Evolutionary conservation across 2,329 filamentous ascomycete genomes (phyloP), one percentile per base, ranked within the genome.

Genomic region (Exophiala viscosa): DNA sequence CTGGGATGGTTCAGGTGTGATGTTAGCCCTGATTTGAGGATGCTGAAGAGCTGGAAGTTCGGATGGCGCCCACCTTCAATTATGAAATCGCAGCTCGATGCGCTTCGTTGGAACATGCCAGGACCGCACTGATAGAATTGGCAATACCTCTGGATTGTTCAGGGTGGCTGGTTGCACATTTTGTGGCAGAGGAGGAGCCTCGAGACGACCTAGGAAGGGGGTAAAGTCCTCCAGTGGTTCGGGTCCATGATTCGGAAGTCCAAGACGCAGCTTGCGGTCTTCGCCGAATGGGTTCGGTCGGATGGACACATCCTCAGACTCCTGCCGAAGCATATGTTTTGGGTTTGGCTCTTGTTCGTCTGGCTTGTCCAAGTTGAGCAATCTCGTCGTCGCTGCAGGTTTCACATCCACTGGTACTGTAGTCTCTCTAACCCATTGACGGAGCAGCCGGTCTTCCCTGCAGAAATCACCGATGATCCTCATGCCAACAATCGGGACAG

Each of bases 401-500:
- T 39, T 18, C 6, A 50, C 23, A 8, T 42, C 35, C 10, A 45
- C 17, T 34, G 42, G 43, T 9, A 45, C 11, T 8, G 45, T 34
- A 28, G 46, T 40, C 11, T 52, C 32, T 17, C 35, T 36, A 36
- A 58, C 49, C 38, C 45, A 56, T 2, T 45, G 32, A 6, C 32
- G 23, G 4, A 59, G 32, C 23, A 45, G 14, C 15, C 43, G 31
- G 33, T 58, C 55, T 43, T 58, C 52, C 28, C 40, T 35, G 18
- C 11, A 13, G 28, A 51, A 23, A 34, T 60, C 58, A 41, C 35
- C 47, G 13, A 56, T 40, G 28, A 60, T 48, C 38, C 54, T 55
- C 46, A 57, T 46, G 10, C 53, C 58, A 13, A 52, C 48, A 14
- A 44, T 20, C 13, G 58, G 56, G 23, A 60, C 42, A 11, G 55